Base-by-base conservation (phyloP, 768 basidiomycete species). In the Hebeloma cylindrosporum region DNA sequence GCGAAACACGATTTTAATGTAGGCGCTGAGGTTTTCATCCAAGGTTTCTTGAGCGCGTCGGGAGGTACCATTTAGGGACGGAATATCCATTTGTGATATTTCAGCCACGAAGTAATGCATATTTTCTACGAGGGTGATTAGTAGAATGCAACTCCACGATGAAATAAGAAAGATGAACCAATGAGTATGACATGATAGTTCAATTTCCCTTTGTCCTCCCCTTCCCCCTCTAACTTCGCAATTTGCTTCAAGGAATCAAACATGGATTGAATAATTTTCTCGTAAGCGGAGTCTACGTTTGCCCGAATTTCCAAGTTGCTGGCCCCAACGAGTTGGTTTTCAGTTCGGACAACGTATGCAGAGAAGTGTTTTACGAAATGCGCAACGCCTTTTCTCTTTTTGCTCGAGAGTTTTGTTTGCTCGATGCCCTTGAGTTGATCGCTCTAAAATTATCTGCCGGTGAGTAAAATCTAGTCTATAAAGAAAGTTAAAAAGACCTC, bases 101-200 rank as follows among this genome's bases (percentile, higher is more conserved):
- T 95, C 93, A 0, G 85, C 80, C 27, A 93, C 79, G 60, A 96
- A 95, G 59, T 88, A 84, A 52, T 94, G 88, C 93, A 95, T 96
- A 61, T 98, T 98, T 66, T 96, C 95, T 98, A 21, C 17, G 45
- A 17, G 27, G 30, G 22, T 38, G 34, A 55, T 38, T 16, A 34
- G 30, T 10, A 23, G 17, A 25, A 7, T n/a, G 6, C 21, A 29
- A 29, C 22, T 18, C 14, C 22, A 18, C 8, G 5, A 22, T 27
- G 26, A 36, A 34, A 33, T 30, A 14, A 36, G 30, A 4, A 25
- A 21, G 23, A 64, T 87, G 57, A 58, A 94, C 95, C 95, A 45
- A 97, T 87, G 48, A 98, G 74, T 58, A 95, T 86, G 54, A 97
- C 91, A 60, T 96, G 93, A 53, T 92, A 96, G 64, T 97, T 97